These are phyloP conservation scores for Mesembryanthemum crystallinum DNA, from an alignment of 148 eudicot genomes.

Conservation along the genomic window DNA sequence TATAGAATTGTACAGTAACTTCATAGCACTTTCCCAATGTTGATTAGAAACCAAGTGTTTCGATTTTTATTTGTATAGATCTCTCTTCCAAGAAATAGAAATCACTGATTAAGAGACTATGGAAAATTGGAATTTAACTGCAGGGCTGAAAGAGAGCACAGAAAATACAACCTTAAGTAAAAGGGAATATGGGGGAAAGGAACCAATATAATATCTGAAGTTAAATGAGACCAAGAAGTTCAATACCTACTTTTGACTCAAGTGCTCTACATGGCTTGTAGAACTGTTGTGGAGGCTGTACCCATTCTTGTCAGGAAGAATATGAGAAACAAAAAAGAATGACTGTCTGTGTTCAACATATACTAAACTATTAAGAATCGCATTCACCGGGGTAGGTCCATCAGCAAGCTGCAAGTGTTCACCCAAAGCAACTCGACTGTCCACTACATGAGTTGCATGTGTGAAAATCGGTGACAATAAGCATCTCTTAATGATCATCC, in stretches of 20 bases:
- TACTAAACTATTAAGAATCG: conserved; percentile 72
- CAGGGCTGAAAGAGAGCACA: background rate
- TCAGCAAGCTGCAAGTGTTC: conserved; percentile 64
- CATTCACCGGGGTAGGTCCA: conserved; percentile 49
- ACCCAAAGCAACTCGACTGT: conserved; percentile 15
- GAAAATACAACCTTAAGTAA: background rate
- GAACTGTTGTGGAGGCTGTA: conserved; percentile 47
- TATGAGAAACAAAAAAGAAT: conserved; percentile 74
- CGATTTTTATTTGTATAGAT: background rate
- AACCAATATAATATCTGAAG: background rate
- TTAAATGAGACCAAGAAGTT: conserved; percentile 10
- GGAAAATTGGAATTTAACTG: background rate
- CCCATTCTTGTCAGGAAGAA: conserved; percentile 58
- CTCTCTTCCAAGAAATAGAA: background rate
- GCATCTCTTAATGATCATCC: conserved; percentile 70
- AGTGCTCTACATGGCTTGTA: conserved; percentile 50
- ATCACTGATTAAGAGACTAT: background rate
- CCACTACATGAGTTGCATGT: conserved; percentile 23
- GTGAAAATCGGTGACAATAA: conserved; percentile 80
- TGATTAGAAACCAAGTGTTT: background rate
- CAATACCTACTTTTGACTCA: conserved; percentile 55
- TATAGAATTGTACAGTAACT: background rate
- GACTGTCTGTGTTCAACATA: conserved; percentile 67
- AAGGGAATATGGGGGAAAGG: background rate
- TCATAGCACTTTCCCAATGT: background rate